phyloP scores from a whole-genome alignment of 768 basidiomycete genomes.

The Hygrophoropsis aurantiaca region DNA sequence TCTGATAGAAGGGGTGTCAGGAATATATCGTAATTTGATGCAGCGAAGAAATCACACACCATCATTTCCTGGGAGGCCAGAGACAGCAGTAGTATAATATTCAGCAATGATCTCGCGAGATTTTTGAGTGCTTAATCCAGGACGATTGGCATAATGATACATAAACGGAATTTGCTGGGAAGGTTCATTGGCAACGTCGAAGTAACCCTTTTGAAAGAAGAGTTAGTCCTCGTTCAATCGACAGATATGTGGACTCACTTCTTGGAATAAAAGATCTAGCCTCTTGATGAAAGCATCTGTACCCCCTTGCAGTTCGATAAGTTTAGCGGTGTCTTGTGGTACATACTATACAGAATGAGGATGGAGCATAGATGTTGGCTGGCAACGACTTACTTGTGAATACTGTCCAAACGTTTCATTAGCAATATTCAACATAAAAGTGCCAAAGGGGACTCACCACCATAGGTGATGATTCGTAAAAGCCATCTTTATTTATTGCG shows the following conservation, averaged over 20 bases:
- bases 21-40: slow-evolving; percentile 1
- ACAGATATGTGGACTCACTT: slow-evolving; percentile 29
- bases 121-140: slow-evolving; percentile 56
- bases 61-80: slow-evolving; percentile 66
- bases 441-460: slow-evolving; percentile 51
- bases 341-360: slow-evolving; percentile 42
- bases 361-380: not conserved
- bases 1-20: not conserved
- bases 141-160: slow-evolving; percentile 67
- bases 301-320: slow-evolving; percentile 64
- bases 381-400: slow-evolving; percentile 46
- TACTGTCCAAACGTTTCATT: no score
- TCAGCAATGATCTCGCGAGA: slow-evolving; percentile 55
- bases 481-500: slow-evolving; percentile 55
- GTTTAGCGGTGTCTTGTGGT: slow-evolving; percentile 63
- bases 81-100: slow-evolving; percentile 54
- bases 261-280: slow-evolving; percentile 57
- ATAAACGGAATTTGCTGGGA: slow-evolving; percentile 70
- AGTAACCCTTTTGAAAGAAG: slow-evolving; percentile 44
- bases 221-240: no score
- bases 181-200: slow-evolving; percentile 63
- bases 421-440: no score
- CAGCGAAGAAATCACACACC: slow-evolving; percentile 33
- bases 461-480: slow-evolving; percentile 65
- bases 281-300: slow-evolving; percentile 51